Evolutionary conservation across 768 basidiomycete species (phyloP).

Genomic region (Daedaleopsis nitida): DNA sequence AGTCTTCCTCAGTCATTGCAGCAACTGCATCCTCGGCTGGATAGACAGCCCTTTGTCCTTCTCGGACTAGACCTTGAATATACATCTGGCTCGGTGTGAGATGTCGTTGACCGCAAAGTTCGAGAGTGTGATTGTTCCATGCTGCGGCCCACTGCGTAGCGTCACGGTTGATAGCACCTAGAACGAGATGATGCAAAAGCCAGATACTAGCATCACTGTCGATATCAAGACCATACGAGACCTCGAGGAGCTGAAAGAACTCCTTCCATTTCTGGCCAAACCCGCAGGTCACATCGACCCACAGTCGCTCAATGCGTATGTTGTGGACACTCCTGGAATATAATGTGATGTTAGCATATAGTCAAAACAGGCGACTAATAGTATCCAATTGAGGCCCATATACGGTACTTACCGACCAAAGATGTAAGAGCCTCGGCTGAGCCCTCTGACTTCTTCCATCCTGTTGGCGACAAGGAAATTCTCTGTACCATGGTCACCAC

Average conservation of each 20-base stretch:
- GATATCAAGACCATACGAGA: slow-evolving; percentile 23
- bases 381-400: no score
- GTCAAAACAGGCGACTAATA: no score
- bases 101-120: not conserved
- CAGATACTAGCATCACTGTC: slow-evolving; percentile 26
- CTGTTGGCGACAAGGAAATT: slow-evolving; percentile 34
- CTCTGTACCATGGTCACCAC: slow-evolving; percentile 44
- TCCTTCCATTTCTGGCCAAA: slow-evolving; percentile 30
- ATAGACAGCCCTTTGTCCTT: no score
- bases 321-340: slow-evolving; percentile 19
- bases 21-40: no score
- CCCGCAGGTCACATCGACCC: slow-evolving; percentile 31
- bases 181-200: slow-evolving; percentile 26
- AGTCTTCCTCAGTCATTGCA: no score
- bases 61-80: no score
- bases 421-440: slow-evolving; percentile 32
- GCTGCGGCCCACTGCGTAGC: not conserved
- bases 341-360: not conserved
- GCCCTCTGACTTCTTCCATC: slow-evolving; percentile 38
- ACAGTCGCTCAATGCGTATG: slow-evolving; percentile 28
- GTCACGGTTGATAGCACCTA: slow-evolving; percentile 15
- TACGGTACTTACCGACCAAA: slow-evolving; percentile 29
- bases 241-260: slow-evolving; percentile 29
- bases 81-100: no score
- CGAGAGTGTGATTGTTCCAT: not conserved